Conservation (phyloP, 768 basidiomycete genomes). For the Suillus placidus region DNA sequence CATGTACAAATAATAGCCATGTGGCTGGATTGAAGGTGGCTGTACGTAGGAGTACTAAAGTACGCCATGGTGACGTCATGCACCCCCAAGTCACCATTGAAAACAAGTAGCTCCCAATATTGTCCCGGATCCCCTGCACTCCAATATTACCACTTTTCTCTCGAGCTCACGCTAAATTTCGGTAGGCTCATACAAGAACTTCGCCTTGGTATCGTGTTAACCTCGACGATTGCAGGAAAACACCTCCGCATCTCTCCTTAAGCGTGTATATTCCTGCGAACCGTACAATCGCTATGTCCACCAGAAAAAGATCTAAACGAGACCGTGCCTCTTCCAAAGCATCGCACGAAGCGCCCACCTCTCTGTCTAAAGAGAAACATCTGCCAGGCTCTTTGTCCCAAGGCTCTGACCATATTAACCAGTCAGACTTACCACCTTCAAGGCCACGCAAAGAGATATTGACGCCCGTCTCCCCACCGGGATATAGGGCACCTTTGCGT, state of each 20-base stretch:
- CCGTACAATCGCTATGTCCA: background rate
- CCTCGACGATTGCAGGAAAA: background rate
- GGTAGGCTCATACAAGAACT: background rate
- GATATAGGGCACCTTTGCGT: slow-evolving; percentile 15
- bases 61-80: slow-evolving; percentile 3
- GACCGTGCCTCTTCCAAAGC: background rate
- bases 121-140: background rate
- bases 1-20: background rate
- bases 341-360: background rate
- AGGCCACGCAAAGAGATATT: background rate
- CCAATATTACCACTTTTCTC: background rate
- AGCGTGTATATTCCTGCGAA: slow-evolving; percentile 5
- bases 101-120: background rate
- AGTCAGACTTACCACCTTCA: slow-evolving; percentile 7
- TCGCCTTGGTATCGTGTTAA: background rate
- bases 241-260: background rate
- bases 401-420: background rate
- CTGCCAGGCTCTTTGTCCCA: background rate
- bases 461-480: slow-evolving; percentile 10
- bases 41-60: background rate
- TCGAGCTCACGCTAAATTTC: background rate
- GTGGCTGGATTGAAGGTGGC: background rate
- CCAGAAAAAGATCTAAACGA: slow-evolving; percentile 3
- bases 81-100: background rate
- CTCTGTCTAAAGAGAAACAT: background rate